phyloP scores from a whole-genome alignment of 2,329 filamentous ascomycete genomes.

The Capronia epimyces region DNA sequence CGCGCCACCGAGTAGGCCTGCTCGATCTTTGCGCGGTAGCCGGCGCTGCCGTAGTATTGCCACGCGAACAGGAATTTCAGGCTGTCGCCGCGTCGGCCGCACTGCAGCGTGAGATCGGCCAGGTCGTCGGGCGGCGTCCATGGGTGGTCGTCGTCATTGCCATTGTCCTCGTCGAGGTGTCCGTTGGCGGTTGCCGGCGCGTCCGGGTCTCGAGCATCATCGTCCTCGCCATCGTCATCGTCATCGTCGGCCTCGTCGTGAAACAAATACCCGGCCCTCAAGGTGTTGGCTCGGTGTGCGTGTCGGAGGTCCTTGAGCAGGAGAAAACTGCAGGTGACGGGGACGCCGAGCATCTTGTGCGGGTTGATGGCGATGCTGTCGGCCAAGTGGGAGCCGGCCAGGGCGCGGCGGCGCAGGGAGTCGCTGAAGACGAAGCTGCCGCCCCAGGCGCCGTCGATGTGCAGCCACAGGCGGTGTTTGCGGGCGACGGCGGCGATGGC shows the following conservation, averaged over 20 bases:
- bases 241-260: conserved; percentile 51
- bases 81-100: conserved; percentile 76
- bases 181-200: neutral
- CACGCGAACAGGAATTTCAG: conserved; percentile 84
- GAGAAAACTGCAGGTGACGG: conserved; percentile 85
- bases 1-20: conserved; percentile 66
- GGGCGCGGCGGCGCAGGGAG: conserved; percentile 54
- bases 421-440: conserved; percentile 71
- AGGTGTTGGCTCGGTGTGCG: conserved; percentile 78
- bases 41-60: conserved; percentile 76
- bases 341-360: conserved; percentile 94
- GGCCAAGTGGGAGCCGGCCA: conserved; percentile 67
- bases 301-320: conserved; percentile 68
- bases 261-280: conserved; percentile 82
- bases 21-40: conserved; percentile 67
- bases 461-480: conserved; percentile 74
- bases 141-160: neutral
- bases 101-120: conserved; percentile 88
- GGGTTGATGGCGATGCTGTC: conserved; percentile 84
- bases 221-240: conserved; percentile 27
- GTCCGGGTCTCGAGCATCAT: neutral
- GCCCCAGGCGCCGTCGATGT: conserved; percentile 90
- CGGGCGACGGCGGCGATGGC: conserved; percentile 66
- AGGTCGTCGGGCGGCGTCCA: conserved; percentile 71
- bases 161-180: neutral